phyloP scores from a whole-genome alignment of 2,329 filamentous ascomycete species.

The Phyllosticta citribraziliensis region DNA sequence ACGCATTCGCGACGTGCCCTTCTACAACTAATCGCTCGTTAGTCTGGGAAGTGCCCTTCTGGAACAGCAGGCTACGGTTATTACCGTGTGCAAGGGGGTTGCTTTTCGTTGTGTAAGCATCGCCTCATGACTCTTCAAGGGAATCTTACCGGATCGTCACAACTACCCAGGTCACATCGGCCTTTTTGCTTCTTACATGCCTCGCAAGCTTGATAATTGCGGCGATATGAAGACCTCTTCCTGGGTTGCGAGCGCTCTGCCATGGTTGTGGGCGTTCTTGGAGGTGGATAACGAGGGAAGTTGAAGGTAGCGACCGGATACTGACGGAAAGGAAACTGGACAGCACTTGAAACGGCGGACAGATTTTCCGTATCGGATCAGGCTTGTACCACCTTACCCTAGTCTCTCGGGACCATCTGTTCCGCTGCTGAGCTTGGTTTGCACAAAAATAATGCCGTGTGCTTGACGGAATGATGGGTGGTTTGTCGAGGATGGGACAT shows the following conservation, averaged over 20 bases:
- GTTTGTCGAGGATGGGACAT: no score
- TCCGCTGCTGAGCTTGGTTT: neutral
- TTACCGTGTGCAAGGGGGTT: conserved; percentile 6
- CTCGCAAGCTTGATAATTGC: conserved; percentile 8
- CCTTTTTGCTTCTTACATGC: conserved; percentile 9
- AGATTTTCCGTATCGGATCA: neutral
- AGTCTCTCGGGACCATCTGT: neutral
- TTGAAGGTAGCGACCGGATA: neutral
- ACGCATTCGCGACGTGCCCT: conserved; percentile 5
- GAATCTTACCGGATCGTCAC: neutral
- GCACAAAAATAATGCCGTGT: no score
- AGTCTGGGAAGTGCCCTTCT: no score
- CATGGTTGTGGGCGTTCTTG: neutral
- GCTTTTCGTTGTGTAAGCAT: neutral
- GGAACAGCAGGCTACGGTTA: no score
- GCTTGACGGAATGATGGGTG: no score
- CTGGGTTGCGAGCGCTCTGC: conserved; percentile 3
- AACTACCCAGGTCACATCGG: conserved; percentile 7
- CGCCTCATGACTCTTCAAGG: neutral
- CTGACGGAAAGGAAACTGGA: conserved; percentile 1
- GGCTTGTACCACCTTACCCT: no score
- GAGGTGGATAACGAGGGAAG: neutral
- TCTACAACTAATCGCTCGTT: neutral
- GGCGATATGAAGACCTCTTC: neutral
- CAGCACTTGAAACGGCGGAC: neutral